Conservation (phyloP, 164 flowering plant genomes). For the Pachysandra terminalis region DNA sequence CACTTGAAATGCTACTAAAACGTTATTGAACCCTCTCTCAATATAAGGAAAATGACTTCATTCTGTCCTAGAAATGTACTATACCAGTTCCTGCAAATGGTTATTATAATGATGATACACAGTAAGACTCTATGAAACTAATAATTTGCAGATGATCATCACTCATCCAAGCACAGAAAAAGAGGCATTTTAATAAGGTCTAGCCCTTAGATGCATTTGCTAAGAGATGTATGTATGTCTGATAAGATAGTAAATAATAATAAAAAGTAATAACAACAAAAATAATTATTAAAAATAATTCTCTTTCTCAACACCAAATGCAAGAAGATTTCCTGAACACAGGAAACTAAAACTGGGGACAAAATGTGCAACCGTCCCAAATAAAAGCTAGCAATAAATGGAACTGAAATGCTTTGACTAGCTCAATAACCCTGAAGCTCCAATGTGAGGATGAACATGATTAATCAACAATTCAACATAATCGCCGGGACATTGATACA, state of each 20-base stretch:
- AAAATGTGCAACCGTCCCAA: not conserved
- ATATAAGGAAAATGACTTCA: no score
- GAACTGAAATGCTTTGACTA: not conserved
- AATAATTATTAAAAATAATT: not conserved
- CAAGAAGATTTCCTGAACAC: no score
- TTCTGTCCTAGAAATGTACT: no score
- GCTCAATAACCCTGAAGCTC: not conserved
- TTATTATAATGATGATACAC: not conserved
- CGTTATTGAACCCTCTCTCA: no score
- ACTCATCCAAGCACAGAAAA: not conserved
- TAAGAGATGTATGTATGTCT: no score
- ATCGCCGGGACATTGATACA: not conserved
- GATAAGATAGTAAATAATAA: not conserved
- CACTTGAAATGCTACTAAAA: not conserved
- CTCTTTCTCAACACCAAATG: no score
- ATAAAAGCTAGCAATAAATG: not conserved
- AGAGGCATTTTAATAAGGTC: no score
- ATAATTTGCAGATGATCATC: not conserved
- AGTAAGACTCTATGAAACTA: not conserved
- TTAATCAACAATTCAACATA: not conserved
- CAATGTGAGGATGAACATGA: not conserved
- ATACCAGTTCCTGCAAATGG: not conserved
- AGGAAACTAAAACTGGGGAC: no score
- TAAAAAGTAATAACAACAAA: not conserved
- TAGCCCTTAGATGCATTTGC: no score